Evolutionary conservation across 176 grass and related monocot species (phyloP).

Genomic region (Dactylis glomerata): DNA sequence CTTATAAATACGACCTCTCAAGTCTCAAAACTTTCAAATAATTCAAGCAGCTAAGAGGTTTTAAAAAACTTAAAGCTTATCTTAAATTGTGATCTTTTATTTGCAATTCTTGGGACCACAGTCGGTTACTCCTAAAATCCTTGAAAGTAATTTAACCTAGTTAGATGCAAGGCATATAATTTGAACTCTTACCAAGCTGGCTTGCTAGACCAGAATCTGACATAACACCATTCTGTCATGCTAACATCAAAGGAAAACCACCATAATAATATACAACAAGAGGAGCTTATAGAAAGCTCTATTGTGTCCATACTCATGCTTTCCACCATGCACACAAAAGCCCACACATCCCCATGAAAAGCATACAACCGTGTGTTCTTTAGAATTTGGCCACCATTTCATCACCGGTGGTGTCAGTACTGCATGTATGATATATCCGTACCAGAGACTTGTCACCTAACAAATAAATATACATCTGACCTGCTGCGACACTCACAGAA

Average conservation of each 20-base stretch:
- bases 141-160: not conserved
- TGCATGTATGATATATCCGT: not conserved
- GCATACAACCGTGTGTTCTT: conserved; percentile 20
- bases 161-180: not conserved
- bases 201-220: not conserved
- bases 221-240: not conserved
- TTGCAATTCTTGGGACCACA: not conserved
- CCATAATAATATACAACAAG: not conserved
- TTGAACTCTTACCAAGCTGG: not conserved
- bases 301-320: conserved; percentile 35
- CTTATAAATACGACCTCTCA: not conserved
- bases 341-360: conserved; percentile 46
- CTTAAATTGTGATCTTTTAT: not conserved
- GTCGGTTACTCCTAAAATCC: not conserved
- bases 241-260: not conserved
- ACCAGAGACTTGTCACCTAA: conserved; percentile 7
- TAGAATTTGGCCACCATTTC: conserved; percentile 1
- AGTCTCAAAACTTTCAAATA: not conserved
- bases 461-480: not conserved
- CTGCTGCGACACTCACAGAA: conserved; percentile 23
- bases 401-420: conserved; percentile 17
- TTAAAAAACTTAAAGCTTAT: not conserved
- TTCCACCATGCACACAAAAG: conserved; percentile 38
- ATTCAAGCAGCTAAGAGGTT: not conserved
- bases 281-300: conserved; percentile 37